Percentiles rank a stretch among this genome's conserved stretches.
phyloP scores from a whole-genome alignment of 352 stramenopile species.

The Phytophthora boehmeriae region DNA sequence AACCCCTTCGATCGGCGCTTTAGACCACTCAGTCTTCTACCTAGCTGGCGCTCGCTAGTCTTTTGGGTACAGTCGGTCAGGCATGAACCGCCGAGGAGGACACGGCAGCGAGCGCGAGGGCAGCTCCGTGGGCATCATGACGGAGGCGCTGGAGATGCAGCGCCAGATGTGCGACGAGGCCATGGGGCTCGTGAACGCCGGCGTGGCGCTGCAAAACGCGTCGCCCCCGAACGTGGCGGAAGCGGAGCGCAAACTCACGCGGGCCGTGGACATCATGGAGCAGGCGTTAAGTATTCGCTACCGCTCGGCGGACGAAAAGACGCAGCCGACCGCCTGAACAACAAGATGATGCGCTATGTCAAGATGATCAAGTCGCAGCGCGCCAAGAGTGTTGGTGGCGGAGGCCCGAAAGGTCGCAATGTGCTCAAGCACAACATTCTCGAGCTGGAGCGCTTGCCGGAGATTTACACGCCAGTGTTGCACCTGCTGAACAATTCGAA shows the following conservation, averaged over 20 bases:
- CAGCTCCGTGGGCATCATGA: constrained; percentile 36
- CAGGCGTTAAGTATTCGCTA: constrained; percentile 78
- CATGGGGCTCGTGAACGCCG: constrained; percentile 78
- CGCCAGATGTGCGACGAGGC: constrained; percentile 72
- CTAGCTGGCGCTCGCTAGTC: not conserved
- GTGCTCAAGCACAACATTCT: constrained; percentile 75
- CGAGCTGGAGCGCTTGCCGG: constrained; percentile 62
- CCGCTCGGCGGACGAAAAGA: constrained; percentile 70
- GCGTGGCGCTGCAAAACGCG: constrained; percentile 75
- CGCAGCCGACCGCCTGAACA: constrained; percentile 64
- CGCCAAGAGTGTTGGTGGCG: constrained; percentile 45
- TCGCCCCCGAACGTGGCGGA: constrained; percentile 53
- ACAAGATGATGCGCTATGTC: constrained; percentile 86
- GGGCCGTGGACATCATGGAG: constrained; percentile 77
- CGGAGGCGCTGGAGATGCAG: constrained; percentile 48
- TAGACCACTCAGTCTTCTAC: not conserved
- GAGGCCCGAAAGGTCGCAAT: constrained; percentile 28
- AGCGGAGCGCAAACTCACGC: constrained; percentile 65
- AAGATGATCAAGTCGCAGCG: constrained; percentile 88
- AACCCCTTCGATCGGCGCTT: not conserved
- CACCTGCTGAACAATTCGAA: constrained; percentile 62
- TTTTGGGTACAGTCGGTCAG: not conserved
- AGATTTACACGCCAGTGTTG: constrained; percentile 68
- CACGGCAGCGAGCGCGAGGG: constrained; percentile 42
- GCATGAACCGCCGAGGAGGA: constrained; percentile 39